These are phyloP conservation scores for Solanum hybrid DNA, from an alignment of 305 asterid genomes.

Conservation along the genomic window DNA sequence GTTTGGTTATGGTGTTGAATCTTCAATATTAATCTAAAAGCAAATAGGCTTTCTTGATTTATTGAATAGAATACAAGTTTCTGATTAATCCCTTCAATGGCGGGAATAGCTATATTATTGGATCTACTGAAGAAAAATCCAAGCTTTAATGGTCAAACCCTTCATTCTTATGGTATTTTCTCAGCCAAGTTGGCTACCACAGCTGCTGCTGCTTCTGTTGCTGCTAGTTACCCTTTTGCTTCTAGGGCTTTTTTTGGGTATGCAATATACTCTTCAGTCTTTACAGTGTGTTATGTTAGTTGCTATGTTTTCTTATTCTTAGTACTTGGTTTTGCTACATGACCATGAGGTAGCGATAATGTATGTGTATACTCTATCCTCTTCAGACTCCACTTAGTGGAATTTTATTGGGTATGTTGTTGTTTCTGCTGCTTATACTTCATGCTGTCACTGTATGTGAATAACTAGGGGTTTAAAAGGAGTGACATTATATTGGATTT, in stretches of 20 bases:
- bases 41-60: not conserved
- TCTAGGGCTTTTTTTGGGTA: slow-evolving; percentile 51
- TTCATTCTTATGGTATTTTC: slow-evolving; percentile 43
- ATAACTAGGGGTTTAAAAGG: not conserved
- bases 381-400: not conserved
- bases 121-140: slow-evolving; percentile 62
- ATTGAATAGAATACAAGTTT: not conserved
- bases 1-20: not conserved
- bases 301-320: not conserved
- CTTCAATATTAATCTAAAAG: not conserved
- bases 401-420: not conserved
- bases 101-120: slow-evolving; percentile 30
- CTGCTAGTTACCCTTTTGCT: slow-evolving; percentile 55
- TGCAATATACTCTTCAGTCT: not conserved
- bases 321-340: not conserved
- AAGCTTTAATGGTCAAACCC: slow-evolving; percentile 31
- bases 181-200: slow-evolving; percentile 40
- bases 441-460: not conserved
- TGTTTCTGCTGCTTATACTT: too few relatives aligned
- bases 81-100: slow-evolving; percentile 18
- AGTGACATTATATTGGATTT: not conserved
- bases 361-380: not conserved
- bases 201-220: slow-evolving; percentile 39
- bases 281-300: not conserved
- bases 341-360: not conserved